Evolutionary conservation across 1,284 basidiomycete species (phyloP).

Genomic region (Golubevia pallescens): DNA sequence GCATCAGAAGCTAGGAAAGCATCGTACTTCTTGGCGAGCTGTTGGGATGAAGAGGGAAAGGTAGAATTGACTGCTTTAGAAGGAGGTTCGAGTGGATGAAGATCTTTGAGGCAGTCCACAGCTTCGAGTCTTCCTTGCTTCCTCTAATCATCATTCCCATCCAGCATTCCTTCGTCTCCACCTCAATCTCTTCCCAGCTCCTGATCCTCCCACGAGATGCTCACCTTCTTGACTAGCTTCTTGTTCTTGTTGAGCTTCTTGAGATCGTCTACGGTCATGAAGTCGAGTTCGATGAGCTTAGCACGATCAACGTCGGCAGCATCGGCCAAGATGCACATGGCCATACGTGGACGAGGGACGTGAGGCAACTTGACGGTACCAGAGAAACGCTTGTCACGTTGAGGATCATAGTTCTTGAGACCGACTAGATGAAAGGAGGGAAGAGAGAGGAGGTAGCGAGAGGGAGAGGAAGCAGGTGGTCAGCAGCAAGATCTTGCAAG

Average conservation of each 20-base stretch:
- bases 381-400: conserved; percentile 65
- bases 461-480: not conserved
- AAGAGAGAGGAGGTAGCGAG: too few relatives aligned
- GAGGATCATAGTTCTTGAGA: conserved; percentile 65
- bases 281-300: conserved; percentile 94
- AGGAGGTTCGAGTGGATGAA: too few relatives aligned
- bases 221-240: conserved; percentile 92
- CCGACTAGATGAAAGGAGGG: conserved; percentile 31
- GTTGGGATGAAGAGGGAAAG: not conserved
- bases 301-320: conserved; percentile 98
- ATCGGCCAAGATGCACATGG: conserved; percentile 98
- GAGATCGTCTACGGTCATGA: conserved; percentile 97
- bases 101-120: too few relatives aligned
- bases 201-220: not conserved
- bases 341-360: conserved; percentile 97
- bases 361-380: conserved; percentile 78
- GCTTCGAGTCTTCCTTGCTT: too few relatives aligned
- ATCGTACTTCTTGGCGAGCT: conserved; percentile 98
- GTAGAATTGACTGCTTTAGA: too few relatives aligned
- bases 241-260: conserved; percentile 99
- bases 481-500: not conserved
- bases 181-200: too few relatives aligned
- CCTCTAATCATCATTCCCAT: too few relatives aligned
- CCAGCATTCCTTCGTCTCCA: too few relatives aligned
- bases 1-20: conserved; percentile 97